Evolutionary conservation across 2,329 filamentous ascomycete species (phyloP), one percentile per base, ranked within the genome.

Genomic region (Penicillium sp.): DNA sequence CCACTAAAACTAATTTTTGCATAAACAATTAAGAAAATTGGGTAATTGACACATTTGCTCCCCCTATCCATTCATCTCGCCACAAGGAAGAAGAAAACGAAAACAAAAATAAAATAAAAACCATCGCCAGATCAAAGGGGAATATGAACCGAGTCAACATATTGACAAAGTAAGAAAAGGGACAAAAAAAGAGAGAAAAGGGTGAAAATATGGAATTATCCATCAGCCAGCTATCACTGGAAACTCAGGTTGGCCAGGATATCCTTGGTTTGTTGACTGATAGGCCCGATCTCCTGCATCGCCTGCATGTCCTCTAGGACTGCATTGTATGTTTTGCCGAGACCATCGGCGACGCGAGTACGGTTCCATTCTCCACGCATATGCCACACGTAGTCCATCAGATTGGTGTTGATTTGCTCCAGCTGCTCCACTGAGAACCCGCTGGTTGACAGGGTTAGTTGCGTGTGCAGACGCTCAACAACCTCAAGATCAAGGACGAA

Each of bases 311-410:
- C 82, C 6, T 63, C 61, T 60, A 88, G 82, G 3, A 78, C 79
- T 31, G 87, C 85, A 66, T 95, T 93, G 73, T 96, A 96, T 5
- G 89, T 85, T 17, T 83, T 80, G 42, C 80, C 80, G 38, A 95
- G 82, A 38, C 81, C 78, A 46, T 78, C 78, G 15, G 88, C 81
- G 15, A 96, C 92, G 66, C 82, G 82, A 67, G 86, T 88, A 43
- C 94, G 86, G 75, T 99, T 94, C 85, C 90, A 94, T 69, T 95
- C 88, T 48, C 86, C 83, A 50, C 92, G 84, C 59, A 84, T 84
- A 60, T 82, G 82, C 94, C 94, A 99, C 45, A 97, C 84, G 62
- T 88, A 86, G 60, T 93, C 89, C 93, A 97, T 97, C 62, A 97
- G 80, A 64, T 89, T 86, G 8, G 92, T 88, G 73, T 93, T 93